Percentiles rank a stretch among this genome's conserved stretches.
These are phyloP conservation scores for Alternaria arbusti DNA, from an alignment of 2,329 filamentous ascomycete species.

Conservation along the genomic window DNA sequence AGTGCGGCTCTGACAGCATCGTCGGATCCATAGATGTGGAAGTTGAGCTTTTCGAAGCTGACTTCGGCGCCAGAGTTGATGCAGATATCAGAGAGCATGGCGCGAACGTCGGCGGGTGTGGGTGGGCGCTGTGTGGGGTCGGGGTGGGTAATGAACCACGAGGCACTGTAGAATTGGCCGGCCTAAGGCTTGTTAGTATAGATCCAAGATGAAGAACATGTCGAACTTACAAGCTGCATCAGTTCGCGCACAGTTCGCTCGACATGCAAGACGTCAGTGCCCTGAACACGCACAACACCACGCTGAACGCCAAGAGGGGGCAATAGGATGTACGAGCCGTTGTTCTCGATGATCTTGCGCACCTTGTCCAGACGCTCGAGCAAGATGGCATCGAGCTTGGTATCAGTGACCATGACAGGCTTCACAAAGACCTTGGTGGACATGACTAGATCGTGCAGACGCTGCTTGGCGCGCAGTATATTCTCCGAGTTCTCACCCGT, in stretches of 20 bases:
- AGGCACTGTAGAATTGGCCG: conserved; percentile 96
- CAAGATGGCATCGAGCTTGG: conserved; percentile 94
- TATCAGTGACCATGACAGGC: conserved; percentile 85
- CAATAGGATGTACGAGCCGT: conserved; percentile 93
- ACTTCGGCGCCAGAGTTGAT: conserved; percentile 95
- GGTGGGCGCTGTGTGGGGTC: conserved; percentile 69
- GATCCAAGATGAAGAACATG: background rate
- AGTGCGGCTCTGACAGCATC: conserved; percentile 96
- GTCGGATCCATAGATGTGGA: conserved; percentile 93
- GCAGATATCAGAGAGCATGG: conserved; percentile 95
- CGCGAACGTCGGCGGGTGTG: conserved; percentile 73
- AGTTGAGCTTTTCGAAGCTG: conserved; percentile 91
- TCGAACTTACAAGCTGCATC: conserved; percentile 79
- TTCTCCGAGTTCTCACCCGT: conserved; percentile 86
- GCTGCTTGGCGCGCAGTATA: conserved; percentile 88
- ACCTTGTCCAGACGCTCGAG: conserved; percentile 93
- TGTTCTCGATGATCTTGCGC: conserved; percentile 95
- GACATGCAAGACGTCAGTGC: conserved; percentile 89
- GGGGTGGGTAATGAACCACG: conserved; percentile 88
- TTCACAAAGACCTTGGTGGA: conserved; percentile 81
- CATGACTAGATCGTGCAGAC: conserved; percentile 83
- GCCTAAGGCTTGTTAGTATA: conserved; percentile 61
- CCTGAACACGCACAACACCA: conserved; percentile 86
- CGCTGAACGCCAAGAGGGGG: conserved; percentile 86
- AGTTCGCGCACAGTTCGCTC: conserved; percentile 95